A percentile compares a stretch with the other conserved stretches of the same genome.
Evolutionary conservation across 768 basidiomycete genomes (phyloP).

Genomic region (Phylloporus scabripes): DNA sequence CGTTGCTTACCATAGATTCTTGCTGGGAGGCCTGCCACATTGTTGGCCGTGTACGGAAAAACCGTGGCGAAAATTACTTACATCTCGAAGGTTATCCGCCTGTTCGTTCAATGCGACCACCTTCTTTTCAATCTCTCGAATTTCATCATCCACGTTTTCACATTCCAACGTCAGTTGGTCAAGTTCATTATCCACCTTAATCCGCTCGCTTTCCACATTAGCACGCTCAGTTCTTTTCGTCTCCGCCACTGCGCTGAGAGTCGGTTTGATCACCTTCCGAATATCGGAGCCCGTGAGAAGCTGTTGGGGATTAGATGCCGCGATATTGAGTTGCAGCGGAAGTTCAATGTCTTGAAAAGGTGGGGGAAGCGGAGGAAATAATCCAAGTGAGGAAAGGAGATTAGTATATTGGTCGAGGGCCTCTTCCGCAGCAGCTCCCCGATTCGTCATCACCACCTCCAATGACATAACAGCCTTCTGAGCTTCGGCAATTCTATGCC

Average conservation of each 20-base stretch:
- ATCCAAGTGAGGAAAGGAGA: constrained; percentile 64
- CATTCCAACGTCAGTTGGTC: constrained; percentile 72
- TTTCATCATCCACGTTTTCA: constrained; percentile 78
- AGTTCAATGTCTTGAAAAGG: constrained; percentile 74
- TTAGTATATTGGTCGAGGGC: constrained; percentile 75
- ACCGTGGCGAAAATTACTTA: constrained; percentile 30
- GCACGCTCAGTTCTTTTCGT: constrained; percentile 64
- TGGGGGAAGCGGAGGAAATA: constrained; percentile 68
- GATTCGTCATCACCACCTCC: constrained; percentile 79
- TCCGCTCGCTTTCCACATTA: constrained; percentile 67
- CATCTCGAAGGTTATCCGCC: constrained; percentile 79
- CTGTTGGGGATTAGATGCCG: constrained; percentile 62
- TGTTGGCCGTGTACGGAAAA: background rate
- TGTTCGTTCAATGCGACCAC: constrained; percentile 63
- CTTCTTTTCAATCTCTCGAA: constrained; percentile 68
- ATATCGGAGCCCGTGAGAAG: constrained; percentile 68
- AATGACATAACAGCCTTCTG: constrained; percentile 68
- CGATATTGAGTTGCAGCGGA: constrained; percentile 74
- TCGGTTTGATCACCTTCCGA: constrained; percentile 69
- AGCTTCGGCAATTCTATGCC: constrained; percentile 67
- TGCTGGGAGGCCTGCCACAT: constrained; percentile 63
- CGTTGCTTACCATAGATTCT: constrained; percentile 61
- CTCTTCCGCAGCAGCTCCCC: constrained; percentile 76
- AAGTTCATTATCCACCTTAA: constrained; percentile 77
- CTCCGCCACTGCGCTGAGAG: constrained; percentile 67